These are phyloP conservation scores for Lecanicillium sp. DNA, from an alignment of 2,329 filamentous ascomycete species.

Conservation along the genomic window DNA sequence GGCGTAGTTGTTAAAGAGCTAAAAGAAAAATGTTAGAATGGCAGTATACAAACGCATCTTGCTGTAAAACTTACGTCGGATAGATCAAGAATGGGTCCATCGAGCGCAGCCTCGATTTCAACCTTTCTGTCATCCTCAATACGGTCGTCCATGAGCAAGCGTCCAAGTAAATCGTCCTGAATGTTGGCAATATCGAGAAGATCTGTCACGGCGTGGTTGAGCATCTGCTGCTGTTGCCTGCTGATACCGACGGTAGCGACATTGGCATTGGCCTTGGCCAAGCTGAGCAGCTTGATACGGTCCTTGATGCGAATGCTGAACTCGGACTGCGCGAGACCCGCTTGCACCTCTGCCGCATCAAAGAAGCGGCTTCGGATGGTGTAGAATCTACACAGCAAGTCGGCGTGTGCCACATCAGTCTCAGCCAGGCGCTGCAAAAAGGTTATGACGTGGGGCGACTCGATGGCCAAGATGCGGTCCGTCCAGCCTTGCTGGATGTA, in stretches of 20 bases:
- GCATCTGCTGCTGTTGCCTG: constrained; percentile 72
- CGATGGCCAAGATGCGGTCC: constrained; percentile 75
- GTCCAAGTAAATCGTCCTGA: constrained; percentile 81
- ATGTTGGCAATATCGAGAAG: constrained; percentile 90
- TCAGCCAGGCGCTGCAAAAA: constrained; percentile 74
- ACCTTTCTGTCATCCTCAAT: constrained; percentile 55
- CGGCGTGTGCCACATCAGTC: constrained; percentile 69
- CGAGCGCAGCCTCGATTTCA: constrained; percentile 59
- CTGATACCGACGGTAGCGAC: constrained; percentile 71
- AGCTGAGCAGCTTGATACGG: constrained; percentile 81
- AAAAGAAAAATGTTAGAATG: constrained; percentile 12
- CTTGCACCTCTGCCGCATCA: constrained; percentile 80
- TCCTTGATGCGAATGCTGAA: constrained; percentile 75
- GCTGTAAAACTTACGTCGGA: constrained; percentile 61
- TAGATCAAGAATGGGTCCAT: constrained; percentile 70
- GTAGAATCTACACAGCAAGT: constrained; percentile 89
- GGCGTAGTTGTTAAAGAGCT: constrained; percentile 91
- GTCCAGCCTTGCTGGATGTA: constrained; percentile 81
- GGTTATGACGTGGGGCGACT: constrained; percentile 76
- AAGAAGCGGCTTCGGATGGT: constrained; percentile 77
- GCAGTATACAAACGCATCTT: not conserved
- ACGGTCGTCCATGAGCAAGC: constrained; percentile 65
- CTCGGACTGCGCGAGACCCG: constrained; percentile 72
- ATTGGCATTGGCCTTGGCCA: constrained; percentile 87
- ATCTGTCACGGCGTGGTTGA: constrained; percentile 78